Base-by-base conservation (phyloP, 2,329 filamentous ascomycete genomes). In the Trichothecium roseum region DNA sequence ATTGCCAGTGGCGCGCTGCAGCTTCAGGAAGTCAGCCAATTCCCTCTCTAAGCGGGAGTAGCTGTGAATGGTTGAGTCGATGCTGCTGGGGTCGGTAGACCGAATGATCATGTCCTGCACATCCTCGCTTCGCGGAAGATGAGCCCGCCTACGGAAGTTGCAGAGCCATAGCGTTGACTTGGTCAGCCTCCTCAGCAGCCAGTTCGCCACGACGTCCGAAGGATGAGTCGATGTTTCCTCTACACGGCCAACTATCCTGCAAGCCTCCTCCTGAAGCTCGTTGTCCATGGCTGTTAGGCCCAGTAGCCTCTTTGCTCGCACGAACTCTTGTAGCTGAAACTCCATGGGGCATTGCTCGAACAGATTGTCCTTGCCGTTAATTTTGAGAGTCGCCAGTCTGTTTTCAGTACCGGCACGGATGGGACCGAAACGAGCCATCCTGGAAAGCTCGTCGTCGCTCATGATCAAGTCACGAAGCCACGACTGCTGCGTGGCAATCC, bases 381-480 rank as follows among this genome's bases (percentile, higher is more conserved):
- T 72, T 35, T 63, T 66, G 24, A 75, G 57, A 4, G 55, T 58
- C 2, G 62, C 58, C 40, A 73, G 49, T 28, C 60, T 63, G 46
- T 62, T 68, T 42, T 73, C 68, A 8, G 55, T 53, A 15, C 62
- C 59, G 3, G 56, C 53, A 42, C 66, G 56, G 16, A 72, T 56
- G 3, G 68, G 68, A 33, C 63, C 59, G 40, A 73, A 63, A 32
- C 62, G 61, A 10, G 69, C 71, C 38, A 58, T 57, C 28, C 57
- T 54, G 6, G 60, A 54, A 3, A 64, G 44, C 5, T 56, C 54
- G 1, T 64, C 62, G 2, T 63, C 60, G 20, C 62, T 64, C 57
- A 78, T 63, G 36, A 79, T 55, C 8, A 79, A 52, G 46, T 79
- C 74, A 41, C 70, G 66, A 36, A 80, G 62, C 75, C 75, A 80